Conservation (phyloP, 1,139 yeast genomes). For the Blastobotrys arbuscula region DNA sequence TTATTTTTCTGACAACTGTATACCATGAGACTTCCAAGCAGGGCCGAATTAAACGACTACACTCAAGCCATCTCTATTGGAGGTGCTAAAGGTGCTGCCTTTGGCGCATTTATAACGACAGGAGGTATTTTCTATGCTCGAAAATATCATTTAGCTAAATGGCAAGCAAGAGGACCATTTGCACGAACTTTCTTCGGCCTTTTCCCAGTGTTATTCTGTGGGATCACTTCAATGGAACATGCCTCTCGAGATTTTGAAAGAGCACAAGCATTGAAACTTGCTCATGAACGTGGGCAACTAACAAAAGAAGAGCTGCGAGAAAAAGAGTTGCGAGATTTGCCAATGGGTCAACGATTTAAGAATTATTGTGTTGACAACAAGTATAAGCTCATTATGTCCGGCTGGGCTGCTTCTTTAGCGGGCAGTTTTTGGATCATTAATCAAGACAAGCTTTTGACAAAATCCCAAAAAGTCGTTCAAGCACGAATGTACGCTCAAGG, state of each 20-base stretch:
- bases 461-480: slow-evolving; percentile 81
- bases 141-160: slow-evolving; percentile 11
- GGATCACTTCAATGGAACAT: slow-evolving; percentile 32
- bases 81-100: slow-evolving; percentile 54
- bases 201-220: slow-evolving; percentile 29
- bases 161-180: slow-evolving; percentile 19
- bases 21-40: slow-evolving; percentile 59
- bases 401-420: slow-evolving; percentile 84
- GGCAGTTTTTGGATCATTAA: slow-evolving; percentile 78
- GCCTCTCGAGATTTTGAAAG: slow-evolving; percentile 33
- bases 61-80: slow-evolving; percentile 51
- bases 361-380: slow-evolving; percentile 43
- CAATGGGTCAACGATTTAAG: slow-evolving; percentile 9
- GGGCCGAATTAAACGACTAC: slow-evolving; percentile 64
- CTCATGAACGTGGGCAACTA: slow-evolving; percentile 2
- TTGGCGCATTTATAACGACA: slow-evolving; percentile 51
- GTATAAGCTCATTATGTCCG: slow-evolving; percentile 66
- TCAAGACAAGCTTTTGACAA: slow-evolving; percentile 70
- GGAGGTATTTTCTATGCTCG: slow-evolving; percentile 30
- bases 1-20: background rate
- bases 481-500: slow-evolving; percentile 96
- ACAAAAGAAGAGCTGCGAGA: background rate
- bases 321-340: slow-evolving; percentile 13
- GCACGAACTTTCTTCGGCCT: slow-evolving; percentile 28
- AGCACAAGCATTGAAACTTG: slow-evolving; percentile 15